These are phyloP conservation scores for Syzygium grande DNA, from an alignment of 345 rosid species.

Conservation along the genomic window DNA sequence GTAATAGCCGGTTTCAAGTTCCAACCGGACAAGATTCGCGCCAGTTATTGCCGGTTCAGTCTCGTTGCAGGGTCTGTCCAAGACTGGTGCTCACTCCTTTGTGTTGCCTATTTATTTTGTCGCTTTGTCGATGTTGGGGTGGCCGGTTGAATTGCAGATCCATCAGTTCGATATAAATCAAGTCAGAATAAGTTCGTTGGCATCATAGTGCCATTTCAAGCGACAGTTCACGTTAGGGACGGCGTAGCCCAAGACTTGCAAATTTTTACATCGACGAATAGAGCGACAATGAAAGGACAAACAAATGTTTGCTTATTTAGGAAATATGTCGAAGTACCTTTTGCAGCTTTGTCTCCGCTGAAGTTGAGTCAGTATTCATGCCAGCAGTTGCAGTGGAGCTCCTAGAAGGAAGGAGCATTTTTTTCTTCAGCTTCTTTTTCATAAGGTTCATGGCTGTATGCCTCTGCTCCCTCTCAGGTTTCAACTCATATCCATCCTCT, in stretches of 20 bases:
- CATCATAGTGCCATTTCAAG: background rate
- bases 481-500: slow-evolving; percentile 32
- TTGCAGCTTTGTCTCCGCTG: slow-evolving; percentile 56
- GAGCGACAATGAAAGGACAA: background rate
- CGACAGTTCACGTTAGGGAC: background rate
- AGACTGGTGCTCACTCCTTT: background rate
- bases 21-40: background rate
- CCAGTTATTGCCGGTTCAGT: background rate
- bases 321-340: slow-evolving; percentile 30
- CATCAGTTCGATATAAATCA: background rate
- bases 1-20: background rate
- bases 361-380: slow-evolving; percentile 30
- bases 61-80: background rate
- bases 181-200: background rate
- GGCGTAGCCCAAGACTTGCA: background rate
- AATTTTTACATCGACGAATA: background rate
- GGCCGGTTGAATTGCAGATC: background rate
- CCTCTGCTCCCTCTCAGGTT: slow-evolving; percentile 47
- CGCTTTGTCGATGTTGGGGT: background rate
- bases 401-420: slow-evolving; percentile 35
- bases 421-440: slow-evolving; percentile 61
- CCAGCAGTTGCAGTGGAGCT: slow-evolving; percentile 21
- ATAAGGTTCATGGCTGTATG: slow-evolving; percentile 38
- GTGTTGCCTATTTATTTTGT: background rate
- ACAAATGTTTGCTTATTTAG: background rate